Conservation (phyloP, 176 grass and related monocot species). For the Ensete ventricosum region DNA sequence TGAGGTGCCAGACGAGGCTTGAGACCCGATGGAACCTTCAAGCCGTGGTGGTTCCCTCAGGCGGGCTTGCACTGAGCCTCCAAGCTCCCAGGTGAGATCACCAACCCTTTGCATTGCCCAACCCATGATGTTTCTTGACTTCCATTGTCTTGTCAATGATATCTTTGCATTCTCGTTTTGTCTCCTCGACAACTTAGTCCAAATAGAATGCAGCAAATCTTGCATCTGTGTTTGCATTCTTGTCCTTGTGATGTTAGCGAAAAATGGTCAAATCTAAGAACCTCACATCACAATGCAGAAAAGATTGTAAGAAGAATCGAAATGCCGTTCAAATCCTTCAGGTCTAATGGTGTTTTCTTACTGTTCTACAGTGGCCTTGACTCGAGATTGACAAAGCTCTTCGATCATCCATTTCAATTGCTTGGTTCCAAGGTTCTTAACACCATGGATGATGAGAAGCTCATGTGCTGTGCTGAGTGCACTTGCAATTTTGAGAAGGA, state of each 20-base stretch:
- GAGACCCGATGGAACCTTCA: conserved; percentile 58
- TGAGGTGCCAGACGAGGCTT: conserved; percentile 57
- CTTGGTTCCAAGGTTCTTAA: conserved; percentile 21
- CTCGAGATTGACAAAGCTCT: conserved; percentile 27
- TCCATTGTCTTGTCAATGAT: not conserved
- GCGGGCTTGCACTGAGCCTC: conserved; percentile 42
- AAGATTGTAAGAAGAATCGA: not conserved
- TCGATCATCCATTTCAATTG: conserved; percentile 29
- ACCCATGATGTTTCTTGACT: too few relatives aligned
- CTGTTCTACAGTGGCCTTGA: conserved; percentile 26
- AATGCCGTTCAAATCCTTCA: not conserved
- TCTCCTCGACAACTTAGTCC: not conserved
- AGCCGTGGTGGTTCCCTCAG: conserved; percentile 59
- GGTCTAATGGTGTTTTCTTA: conserved; percentile 9
- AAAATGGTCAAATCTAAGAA: not conserved
- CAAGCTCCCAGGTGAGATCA: conserved; percentile 53
- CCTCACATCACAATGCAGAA: too few relatives aligned
- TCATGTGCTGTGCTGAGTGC: conserved; percentile 65
- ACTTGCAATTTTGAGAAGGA: conserved; percentile 62
- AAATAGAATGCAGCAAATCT: not conserved
- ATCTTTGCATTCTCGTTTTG: not conserved
- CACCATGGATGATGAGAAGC: conserved; percentile 33
- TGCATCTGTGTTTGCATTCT: not conserved
- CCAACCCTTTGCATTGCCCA: too few relatives aligned
- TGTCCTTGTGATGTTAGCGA: not conserved